Percentiles rank a stretch among this genome's conserved stretches.
phyloP scores from a whole-genome alignment of 2,329 filamentous ascomycete genomes.

The Ophiosphaerella korrae region DNA sequence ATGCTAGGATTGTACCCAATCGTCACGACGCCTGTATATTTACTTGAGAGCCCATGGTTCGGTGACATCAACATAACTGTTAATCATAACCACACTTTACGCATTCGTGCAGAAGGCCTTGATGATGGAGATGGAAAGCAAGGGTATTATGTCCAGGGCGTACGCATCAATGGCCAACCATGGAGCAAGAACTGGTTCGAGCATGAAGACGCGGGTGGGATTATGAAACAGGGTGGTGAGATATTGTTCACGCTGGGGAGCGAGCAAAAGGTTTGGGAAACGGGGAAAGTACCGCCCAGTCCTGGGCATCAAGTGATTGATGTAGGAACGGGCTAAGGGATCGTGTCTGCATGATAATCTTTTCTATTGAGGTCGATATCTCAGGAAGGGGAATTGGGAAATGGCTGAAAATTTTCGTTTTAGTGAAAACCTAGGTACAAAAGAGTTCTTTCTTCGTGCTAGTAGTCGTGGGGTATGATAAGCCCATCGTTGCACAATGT shows the following conservation, averaged over 20 bases:
- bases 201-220: slow-evolving; percentile 53
- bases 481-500: too few species aligned
- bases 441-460: too few species aligned
- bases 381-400: background rate
- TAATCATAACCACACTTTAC: slow-evolving; percentile 47
- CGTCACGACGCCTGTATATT: slow-evolving; percentile 55
- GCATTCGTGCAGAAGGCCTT: slow-evolving; percentile 52
- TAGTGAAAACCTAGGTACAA: too few species aligned
- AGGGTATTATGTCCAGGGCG: slow-evolving; percentile 58
- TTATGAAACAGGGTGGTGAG: slow-evolving; percentile 43
- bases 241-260: slow-evolving; percentile 39
- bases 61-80: slow-evolving; percentile 44
- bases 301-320: slow-evolving; percentile 40
- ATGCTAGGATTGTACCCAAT: slow-evolving; percentile 57
- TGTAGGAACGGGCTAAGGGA: slow-evolving; percentile 7
- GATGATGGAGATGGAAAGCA: slow-evolving; percentile 50
- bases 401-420: too few species aligned
- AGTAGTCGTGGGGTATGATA: too few species aligned
- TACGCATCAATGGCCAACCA: slow-evolving; percentile 58
- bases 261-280: slow-evolving; percentile 38
- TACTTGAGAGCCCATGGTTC: slow-evolving; percentile 55
- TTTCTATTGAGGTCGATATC: background rate
- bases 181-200: slow-evolving; percentile 63
- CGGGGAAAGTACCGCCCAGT: slow-evolving; percentile 39
- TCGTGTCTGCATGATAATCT: background rate